phyloP scores from a whole-genome alignment of 176 grass and related monocot species.

The Secale cereale region DNA sequence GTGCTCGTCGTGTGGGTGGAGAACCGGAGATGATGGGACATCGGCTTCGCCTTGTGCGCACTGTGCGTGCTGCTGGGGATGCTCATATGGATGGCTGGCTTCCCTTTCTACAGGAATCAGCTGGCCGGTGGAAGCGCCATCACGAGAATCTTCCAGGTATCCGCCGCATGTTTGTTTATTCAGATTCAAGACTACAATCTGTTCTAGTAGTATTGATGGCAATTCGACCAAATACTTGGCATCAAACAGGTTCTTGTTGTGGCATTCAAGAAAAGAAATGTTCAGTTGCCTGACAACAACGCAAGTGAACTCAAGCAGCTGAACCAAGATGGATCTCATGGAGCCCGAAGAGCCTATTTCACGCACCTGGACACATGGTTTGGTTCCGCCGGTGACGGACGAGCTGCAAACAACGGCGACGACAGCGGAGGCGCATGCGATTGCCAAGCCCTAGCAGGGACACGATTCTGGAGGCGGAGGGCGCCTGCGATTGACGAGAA shows the following conservation, averaged over 20 bases:
- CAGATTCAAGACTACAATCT: neutral
- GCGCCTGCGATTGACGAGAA: too few species aligned
- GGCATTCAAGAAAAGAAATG: conserved; percentile 61
- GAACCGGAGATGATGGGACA: conserved; percentile 57
- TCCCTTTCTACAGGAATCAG: conserved; percentile 62
- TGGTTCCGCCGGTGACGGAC: too few species aligned
- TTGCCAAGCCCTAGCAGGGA: too few species aligned
- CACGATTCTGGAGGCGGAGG: too few species aligned
- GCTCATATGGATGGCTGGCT: conserved; percentile 37
- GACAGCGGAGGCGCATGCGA: too few species aligned
- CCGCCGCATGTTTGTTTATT: too few species aligned
- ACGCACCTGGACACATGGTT: too few species aligned
- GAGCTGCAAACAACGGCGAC: too few species aligned
- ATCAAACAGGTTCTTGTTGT: conserved; percentile 52
- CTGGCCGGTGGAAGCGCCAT: conserved; percentile 58
- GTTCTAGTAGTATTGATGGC: neutral
- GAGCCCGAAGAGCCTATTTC: too few species aligned
- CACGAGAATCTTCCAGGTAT: conserved; percentile 58
- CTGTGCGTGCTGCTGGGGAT: conserved; percentile 44
- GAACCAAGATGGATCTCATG: neutral
- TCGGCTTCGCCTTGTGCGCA: conserved; percentile 52
- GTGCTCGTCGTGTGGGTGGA: conserved; percentile 68
- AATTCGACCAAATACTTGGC: neutral
- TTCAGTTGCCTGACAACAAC: conserved; percentile 37
- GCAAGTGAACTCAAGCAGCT: conserved; percentile 26